These are phyloP conservation scores for Debaryomycetaceae sp. DNA, from an alignment of 1,139 yeast species.

Conservation along the genomic window DNA sequence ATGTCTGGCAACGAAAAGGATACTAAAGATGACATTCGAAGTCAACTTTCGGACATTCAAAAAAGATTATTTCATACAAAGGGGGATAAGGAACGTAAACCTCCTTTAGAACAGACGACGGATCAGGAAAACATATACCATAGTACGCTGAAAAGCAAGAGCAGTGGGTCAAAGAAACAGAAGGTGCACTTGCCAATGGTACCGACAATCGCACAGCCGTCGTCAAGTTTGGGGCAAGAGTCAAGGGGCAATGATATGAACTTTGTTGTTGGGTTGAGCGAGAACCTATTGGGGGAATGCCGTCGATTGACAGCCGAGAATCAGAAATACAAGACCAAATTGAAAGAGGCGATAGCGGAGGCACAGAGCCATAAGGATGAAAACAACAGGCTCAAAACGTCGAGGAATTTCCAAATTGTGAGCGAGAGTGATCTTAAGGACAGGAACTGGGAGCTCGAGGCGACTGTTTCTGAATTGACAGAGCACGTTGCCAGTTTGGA, in stretches of 20 bases:
- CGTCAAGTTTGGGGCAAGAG: conserved; percentile 42
- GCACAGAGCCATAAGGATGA: conserved; percentile 36
- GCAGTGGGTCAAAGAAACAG: conserved; percentile 1
- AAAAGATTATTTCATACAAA: conserved; percentile 42
- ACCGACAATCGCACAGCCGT: conserved; percentile 20
- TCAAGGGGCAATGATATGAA: conserved; percentile 63
- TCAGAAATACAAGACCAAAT: conserved; percentile 43
- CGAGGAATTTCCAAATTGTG: conserved; percentile 28
- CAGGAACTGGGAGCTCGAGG: conserved; percentile 76
- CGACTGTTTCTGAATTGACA: conserved; percentile 48
- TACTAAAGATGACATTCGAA: conserved; percentile 41
- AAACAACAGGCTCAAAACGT: conserved; percentile 27
- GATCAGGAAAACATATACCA: conserved; percentile 1
- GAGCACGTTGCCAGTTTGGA: conserved; percentile 37
- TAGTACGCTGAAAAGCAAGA: conserved; percentile 1
- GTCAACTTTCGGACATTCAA: conserved; percentile 61
- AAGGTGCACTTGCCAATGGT: conserved; percentile 11
- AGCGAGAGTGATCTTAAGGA: conserved; percentile 56
- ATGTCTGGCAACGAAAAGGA: conserved; percentile 12
- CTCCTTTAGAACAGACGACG: conserved; percentile 1
- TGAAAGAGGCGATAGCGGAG: conserved; percentile 44
- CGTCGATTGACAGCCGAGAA: conserved; percentile 73
- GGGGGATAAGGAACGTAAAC: conserved; percentile 9
- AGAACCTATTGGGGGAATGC: conserved; percentile 73
- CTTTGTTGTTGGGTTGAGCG: conserved; percentile 81